Evolutionary conservation across 2,329 filamentous ascomycete species (phyloP).

Genomic region (Apiospora pterosperma): DNA sequence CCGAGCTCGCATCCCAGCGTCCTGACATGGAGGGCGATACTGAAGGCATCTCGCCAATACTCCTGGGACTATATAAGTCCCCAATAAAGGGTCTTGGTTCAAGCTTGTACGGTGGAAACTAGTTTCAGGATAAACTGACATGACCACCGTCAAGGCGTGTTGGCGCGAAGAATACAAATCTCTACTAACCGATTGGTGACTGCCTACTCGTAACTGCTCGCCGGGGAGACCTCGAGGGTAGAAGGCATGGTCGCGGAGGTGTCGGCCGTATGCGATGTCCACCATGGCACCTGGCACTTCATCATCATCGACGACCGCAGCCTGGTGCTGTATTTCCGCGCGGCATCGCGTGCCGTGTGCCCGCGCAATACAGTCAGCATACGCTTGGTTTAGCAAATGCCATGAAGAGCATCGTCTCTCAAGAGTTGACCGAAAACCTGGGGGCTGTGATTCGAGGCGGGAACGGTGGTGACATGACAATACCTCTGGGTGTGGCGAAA

Average conservation of each 20-base stretch:
- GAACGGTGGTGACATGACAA: neutral
- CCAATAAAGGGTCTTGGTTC: neutral
- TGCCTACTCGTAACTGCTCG: neutral
- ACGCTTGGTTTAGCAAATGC: neutral
- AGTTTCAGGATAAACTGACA: neutral
- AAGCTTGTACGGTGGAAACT: neutral
- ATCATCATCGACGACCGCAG: neutral
- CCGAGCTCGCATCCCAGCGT: neutral
- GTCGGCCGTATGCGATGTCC: neutral
- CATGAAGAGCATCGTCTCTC: neutral
- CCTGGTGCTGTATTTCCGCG: neutral
- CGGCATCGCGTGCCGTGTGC: neutral
- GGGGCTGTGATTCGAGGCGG: neutral
- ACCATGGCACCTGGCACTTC: neutral
- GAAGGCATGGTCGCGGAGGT: neutral
- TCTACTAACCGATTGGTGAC: neutral
- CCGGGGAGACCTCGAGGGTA: neutral
- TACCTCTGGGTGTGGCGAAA: neutral
- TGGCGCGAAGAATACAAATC: neutral
- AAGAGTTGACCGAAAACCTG: neutral
- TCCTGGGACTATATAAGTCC: neutral
- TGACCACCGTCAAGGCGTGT: neutral
- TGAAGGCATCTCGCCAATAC: neutral
- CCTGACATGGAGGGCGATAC: neutral
- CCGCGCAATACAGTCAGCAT: neutral